phyloP scores from a whole-genome alignment of 2,329 filamentous ascomycete genomes.

The Talaromyces amestolkiae region DNA sequence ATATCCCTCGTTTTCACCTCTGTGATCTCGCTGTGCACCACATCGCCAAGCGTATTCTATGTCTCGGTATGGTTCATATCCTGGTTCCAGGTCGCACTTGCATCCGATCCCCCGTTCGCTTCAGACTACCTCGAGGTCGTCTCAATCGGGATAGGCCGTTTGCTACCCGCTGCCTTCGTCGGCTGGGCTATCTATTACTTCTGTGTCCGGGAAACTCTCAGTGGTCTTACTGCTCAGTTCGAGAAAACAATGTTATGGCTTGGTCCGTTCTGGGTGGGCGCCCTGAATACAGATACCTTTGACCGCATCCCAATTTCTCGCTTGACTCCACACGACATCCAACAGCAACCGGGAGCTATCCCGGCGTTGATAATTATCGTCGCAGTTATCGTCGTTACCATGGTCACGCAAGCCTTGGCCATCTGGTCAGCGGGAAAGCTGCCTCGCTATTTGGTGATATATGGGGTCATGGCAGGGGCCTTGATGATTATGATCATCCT shows the following conservation, averaged over 20 bases:
- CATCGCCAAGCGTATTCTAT: constrained; percentile 57
- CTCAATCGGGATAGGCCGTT: constrained; percentile 55
- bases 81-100: constrained; percentile 61
- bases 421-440: constrained; percentile 60
- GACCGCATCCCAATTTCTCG: constrained; percentile 62
- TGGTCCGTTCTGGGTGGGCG: constrained; percentile 59
- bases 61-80: constrained; percentile 53
- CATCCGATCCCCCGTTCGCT: constrained; percentile 57
- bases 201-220: constrained; percentile 50
- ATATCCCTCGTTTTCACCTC: constrained; percentile 56
- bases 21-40: constrained; percentile 56
- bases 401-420: constrained; percentile 55
- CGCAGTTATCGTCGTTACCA: constrained; percentile 50
- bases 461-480: constrained; percentile 47
- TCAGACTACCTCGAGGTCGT: constrained; percentile 56
- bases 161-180: constrained; percentile 59
- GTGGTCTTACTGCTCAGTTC: constrained; percentile 54
- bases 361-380: constrained; percentile 56
- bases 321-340: constrained; percentile 60
- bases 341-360: constrained; percentile 60
- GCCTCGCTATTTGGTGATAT: constrained; percentile 50
- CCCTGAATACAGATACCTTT: constrained; percentile 62
- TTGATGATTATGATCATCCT: constrained; percentile 53
- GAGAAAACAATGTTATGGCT: constrained; percentile 63
- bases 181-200: constrained; percentile 57